Percentiles rank a stretch among this genome's conserved stretches.
phyloP scores from a whole-genome alignment of 1,284 basidiomycete genomes.

The Ceratobasidium sp. region DNA sequence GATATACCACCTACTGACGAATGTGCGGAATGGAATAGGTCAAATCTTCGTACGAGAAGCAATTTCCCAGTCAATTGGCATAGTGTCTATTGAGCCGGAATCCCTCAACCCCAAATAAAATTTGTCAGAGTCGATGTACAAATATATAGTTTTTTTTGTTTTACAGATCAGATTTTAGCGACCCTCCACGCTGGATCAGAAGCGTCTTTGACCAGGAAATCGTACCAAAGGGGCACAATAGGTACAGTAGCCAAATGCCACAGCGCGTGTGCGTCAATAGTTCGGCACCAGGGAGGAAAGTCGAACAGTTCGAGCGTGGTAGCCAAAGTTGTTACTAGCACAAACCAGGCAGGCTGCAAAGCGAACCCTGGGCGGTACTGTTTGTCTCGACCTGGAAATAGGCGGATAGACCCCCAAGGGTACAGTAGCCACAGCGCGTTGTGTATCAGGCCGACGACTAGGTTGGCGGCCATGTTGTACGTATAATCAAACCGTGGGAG shows the following conservation, averaged over 20 bases:
- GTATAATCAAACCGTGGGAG: constrained; percentile 90
- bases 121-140: neutral
- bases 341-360: constrained; percentile 68
- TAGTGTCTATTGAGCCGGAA: no score
- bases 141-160: neutral
- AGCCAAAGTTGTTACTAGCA: constrained; percentile 77
- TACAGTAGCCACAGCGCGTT: constrained; percentile 88
- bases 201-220: constrained; percentile 77
- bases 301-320: constrained; percentile 91
- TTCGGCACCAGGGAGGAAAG: constrained; percentile 80
- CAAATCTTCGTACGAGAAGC: constrained; percentile 26
- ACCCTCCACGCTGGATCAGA: constrained; percentile 56
- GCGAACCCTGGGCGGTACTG: constrained; percentile 66
- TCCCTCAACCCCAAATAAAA: neutral
- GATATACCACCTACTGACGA: no score
- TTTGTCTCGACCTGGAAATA: constrained; percentile 43
- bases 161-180: constrained; percentile 19
- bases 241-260: constrained; percentile 94
- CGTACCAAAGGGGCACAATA: constrained; percentile 85
- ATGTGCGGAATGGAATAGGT: no score
- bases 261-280: constrained; percentile 92
- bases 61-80: neutral
- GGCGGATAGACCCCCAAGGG: constrained; percentile 55
- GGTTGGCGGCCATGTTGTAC: constrained; percentile 93
- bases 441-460: constrained; percentile 72